These are phyloP conservation scores for Ogataea hybrid DNA, from an alignment of 1,139 yeast species.

Conservation along the genomic window DNA sequence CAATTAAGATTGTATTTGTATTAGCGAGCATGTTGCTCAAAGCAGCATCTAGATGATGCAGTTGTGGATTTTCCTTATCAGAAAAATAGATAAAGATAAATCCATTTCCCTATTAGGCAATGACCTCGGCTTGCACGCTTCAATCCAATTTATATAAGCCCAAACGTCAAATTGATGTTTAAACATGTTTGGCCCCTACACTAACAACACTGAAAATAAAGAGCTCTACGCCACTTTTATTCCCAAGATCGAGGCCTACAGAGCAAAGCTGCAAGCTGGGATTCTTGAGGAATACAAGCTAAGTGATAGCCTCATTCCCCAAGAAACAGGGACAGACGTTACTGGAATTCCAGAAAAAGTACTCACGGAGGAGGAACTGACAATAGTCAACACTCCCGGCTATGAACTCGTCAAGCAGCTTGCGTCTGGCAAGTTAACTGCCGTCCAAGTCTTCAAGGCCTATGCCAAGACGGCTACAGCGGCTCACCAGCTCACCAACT, in stretches of 20 bases:
- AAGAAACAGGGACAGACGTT: constrained; percentile 32
- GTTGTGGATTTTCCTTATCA: too few relatives aligned
- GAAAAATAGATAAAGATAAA: too few relatives aligned
- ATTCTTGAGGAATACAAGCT: constrained; percentile 25
- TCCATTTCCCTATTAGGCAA: too few relatives aligned
- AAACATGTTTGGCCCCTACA: constrained; percentile 25
- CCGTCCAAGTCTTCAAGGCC: constrained; percentile 49
- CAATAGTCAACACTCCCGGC: constrained; percentile 37
- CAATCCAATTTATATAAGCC: not conserved
- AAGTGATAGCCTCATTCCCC: constrained; percentile 24
- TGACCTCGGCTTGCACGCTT: not conserved
- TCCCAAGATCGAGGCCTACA: constrained; percentile 29
- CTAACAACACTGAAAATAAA: constrained; percentile 21
- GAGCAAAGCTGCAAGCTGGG: constrained; percentile 17
- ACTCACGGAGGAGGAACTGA: constrained; percentile 25
- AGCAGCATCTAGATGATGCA: too few relatives aligned
- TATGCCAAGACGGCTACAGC: constrained; percentile 51
- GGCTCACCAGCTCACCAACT: constrained; percentile 49
- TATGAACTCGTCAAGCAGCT: constrained; percentile 37
- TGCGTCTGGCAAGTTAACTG: constrained; percentile 33
- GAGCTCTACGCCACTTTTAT: constrained; percentile 19
- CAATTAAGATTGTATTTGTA: too few relatives aligned
- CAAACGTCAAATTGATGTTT: not conserved
- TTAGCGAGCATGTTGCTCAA: too few relatives aligned
- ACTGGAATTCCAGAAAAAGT: constrained; percentile 32